Evolutionary conservation across 2,329 filamentous ascomycete species (phyloP).

Genomic region (Nakataea oryzae): DNA sequence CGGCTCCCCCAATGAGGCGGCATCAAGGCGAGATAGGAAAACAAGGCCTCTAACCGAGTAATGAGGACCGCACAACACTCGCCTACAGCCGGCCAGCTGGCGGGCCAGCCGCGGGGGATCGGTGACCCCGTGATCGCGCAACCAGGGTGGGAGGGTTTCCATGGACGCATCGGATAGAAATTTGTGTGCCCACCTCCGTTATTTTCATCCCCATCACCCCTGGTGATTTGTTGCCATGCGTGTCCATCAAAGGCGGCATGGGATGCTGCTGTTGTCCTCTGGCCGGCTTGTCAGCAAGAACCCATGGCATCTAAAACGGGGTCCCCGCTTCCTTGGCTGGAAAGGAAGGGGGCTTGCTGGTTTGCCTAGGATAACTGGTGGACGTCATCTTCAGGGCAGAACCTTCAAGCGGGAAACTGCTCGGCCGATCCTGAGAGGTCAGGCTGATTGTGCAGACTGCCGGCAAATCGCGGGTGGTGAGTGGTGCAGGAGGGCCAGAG

Average conservation of each 20-base stretch:
- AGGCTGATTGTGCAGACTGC: not conserved
- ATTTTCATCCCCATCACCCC: not conserved
- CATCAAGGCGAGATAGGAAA: not conserved
- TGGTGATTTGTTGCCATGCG: not conserved
- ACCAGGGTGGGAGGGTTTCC: not conserved
- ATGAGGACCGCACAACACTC: not conserved
- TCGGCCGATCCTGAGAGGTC: not conserved
- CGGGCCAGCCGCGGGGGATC: not conserved
- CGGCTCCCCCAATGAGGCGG: not conserved
- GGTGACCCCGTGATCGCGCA: not conserved
- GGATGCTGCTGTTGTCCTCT: not conserved
- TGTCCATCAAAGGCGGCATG: not conserved
- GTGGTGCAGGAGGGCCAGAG: not conserved
- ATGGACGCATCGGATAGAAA: not conserved
- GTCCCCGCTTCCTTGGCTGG: not conserved
- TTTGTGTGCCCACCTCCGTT: not conserved
- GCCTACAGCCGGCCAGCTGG: not conserved
- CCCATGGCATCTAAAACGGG: not conserved
- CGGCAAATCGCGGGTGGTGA: not conserved
- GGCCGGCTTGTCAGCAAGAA: not conserved
- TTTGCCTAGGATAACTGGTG: not conserved
- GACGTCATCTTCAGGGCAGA: not conserved
- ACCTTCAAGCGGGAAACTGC: not conserved
- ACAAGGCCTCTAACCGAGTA: not conserved
- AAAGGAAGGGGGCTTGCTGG: not conserved